These are phyloP conservation scores for Mycena leptocephala DNA, from an alignment of 768 basidiomycete genomes.

Conservation along the genomic window DNA sequence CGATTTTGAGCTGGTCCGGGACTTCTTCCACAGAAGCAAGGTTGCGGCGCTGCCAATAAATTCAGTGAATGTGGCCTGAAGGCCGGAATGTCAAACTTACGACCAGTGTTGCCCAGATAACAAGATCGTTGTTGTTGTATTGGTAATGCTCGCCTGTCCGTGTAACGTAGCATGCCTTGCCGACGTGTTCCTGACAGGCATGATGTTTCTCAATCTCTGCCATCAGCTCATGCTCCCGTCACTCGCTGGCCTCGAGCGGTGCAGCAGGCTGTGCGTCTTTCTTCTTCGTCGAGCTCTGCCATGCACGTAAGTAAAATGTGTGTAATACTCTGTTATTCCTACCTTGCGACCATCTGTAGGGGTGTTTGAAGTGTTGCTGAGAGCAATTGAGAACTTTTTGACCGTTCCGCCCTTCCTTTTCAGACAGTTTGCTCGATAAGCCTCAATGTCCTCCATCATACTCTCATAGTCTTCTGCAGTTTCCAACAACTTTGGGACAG, in stretches of 20 bases:
- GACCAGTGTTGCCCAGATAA: too few relatives aligned
- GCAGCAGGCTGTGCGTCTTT: background rate
- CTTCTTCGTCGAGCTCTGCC: background rate
- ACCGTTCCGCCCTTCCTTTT: too few relatives aligned
- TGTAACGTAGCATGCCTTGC: constrained; percentile 7
- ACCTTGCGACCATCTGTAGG: background rate
- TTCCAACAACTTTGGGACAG: constrained; percentile 40
- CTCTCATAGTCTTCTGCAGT: constrained; percentile 27
- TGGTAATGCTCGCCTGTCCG: constrained; percentile 12
- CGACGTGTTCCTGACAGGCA: too few relatives aligned
- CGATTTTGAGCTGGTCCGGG: too few relatives aligned
- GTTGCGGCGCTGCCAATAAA: too few relatives aligned
- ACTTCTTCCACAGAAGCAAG: too few relatives aligned
- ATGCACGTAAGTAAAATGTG: background rate
- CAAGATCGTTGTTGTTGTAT: background rate
- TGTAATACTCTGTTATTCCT: background rate
- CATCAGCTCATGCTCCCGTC: too few relatives aligned
- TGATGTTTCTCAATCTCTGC: too few relatives aligned
- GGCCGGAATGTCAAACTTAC: too few relatives aligned
- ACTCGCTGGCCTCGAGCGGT: background rate
- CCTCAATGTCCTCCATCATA: constrained; percentile 27
- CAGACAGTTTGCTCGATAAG: too few relatives aligned
- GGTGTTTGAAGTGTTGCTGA: background rate
- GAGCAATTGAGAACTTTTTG: too few relatives aligned
- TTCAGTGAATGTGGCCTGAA: too few relatives aligned